Conservation (phyloP, 306 rosid species). For the Cyclanthera cordifolia region DNA sequence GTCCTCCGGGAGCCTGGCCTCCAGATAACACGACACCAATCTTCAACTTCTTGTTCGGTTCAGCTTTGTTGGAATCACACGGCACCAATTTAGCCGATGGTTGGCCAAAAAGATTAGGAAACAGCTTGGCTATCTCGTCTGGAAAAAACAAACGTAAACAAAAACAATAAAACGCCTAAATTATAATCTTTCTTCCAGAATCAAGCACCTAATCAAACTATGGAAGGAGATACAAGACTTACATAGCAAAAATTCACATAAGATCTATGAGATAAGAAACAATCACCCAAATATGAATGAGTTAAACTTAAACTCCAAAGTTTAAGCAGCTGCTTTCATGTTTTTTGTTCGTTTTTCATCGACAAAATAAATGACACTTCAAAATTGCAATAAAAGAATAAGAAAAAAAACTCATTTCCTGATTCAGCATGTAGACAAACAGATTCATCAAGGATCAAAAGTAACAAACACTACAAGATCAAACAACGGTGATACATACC, state of each 20-base stretch:
- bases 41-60: conserved; percentile 44
- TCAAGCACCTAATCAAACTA: not conserved
- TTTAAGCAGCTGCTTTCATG: not conserved
- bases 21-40: conserved; percentile 94
- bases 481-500: not conserved
- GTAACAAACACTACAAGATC: not conserved
- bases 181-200: not conserved
- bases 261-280: conserved; percentile 2
- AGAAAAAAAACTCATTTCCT: not conserved
- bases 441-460: conserved; percentile 4
- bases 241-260: not conserved
- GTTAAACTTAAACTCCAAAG: not conserved
- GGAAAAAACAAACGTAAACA: conserved; percentile 4
- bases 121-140: conserved; percentile 92
- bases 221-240: not conserved
- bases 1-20: conserved; percentile 98
- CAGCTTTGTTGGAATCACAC: conserved; percentile 18
- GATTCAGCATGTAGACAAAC: not conserved
- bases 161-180: not conserved
- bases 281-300: not conserved
- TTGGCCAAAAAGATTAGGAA: conserved; percentile 76
- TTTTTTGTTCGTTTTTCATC: no score
- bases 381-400: no score
- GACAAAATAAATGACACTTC: not conserved
- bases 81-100: conserved; percentile 62